Percentiles rank a stretch among this genome's conserved stretches.
These are phyloP conservation scores for Nicotiana knightiana DNA, from an alignment of 257 asterid genomes.

Conservation along the genomic window DNA sequence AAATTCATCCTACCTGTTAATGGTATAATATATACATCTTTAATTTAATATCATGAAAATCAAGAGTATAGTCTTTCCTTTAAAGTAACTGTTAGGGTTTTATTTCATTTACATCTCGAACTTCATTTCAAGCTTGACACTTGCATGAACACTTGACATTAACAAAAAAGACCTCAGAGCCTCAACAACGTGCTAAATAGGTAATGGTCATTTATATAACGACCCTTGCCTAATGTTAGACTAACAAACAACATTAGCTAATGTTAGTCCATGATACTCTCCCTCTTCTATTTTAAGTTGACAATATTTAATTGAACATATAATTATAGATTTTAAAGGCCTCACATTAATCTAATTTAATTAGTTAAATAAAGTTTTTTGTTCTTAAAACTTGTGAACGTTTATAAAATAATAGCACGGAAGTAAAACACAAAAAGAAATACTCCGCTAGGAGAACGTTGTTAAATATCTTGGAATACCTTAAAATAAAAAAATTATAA, in stretches of 20 bases:
- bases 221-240: background rate
- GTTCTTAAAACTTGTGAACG: background rate
- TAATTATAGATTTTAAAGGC: background rate
- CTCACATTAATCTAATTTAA: background rate
- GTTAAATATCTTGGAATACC: background rate
- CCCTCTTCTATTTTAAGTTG: background rate
- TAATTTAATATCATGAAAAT: too few species aligned
- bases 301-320: background rate
- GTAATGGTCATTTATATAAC: background rate
- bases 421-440: background rate
- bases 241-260: conserved; percentile 5
- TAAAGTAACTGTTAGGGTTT: background rate
- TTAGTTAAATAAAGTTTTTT: background rate
- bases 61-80: background rate
- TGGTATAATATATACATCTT: too few species aligned
- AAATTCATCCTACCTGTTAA: too few species aligned
- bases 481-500: background rate
- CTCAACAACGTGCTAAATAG: conserved; percentile 2
- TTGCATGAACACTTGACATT: background rate
- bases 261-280: background rate
- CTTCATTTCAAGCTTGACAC: background rate
- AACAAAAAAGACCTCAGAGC: background rate
- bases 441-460: background rate
- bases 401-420: background rate
- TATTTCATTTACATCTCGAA: background rate